Base-by-base conservation (phyloP, 2,329 filamentous ascomycete genomes). In the Fusarium abutilonis region DNA sequence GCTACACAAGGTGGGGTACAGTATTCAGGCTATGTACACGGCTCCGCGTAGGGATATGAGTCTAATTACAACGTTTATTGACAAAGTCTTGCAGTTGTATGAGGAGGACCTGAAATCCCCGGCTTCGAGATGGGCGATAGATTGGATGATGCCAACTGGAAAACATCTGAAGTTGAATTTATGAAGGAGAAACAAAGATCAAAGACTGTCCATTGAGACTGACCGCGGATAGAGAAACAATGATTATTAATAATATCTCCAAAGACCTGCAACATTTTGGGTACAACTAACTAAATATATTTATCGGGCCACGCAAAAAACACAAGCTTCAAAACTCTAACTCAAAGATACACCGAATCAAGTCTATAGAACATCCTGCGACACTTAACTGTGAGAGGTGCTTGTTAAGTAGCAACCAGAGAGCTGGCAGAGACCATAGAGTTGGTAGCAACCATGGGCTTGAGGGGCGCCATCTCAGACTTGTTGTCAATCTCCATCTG, bases 401-500 rank as follows among this genome's bases (percentile, higher is more conserved):
- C 9, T 13, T 10, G 10, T 13, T 13, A 13, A 29, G 28, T 19
- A 10, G 3, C 3, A 6, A 35, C 19, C 49, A 34, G 9, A 3
- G 21, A 4, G 17, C 10, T 29, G 15, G 34, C 34, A 52, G 45
- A 53, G 9, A 58, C 39, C 14, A 34, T 7, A n/a, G 31, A 34
- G 13, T 15, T 29, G n/a, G 34, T 34, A 44, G 45, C 55, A n/a
- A 58, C 39, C 10, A 34, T 14, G 13, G 31, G 31, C 31, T 34
- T 23, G 17, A 31, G 26, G 9, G 41, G 19, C n/a, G 23, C 10
- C 2, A 43, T 36, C 8, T 41, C 44, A 4, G 15, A 14, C 14
- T 23, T 58, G 19, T 13, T 44, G 2, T 38, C 40, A 38, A 60
- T 46, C 14, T 57, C 59, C 52, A 67, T 44, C 36, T 67, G 64